These are phyloP conservation scores for Eimeria tenella DNA, from an alignment of 169 alveolate species.

Conservation along the genomic window DNA sequence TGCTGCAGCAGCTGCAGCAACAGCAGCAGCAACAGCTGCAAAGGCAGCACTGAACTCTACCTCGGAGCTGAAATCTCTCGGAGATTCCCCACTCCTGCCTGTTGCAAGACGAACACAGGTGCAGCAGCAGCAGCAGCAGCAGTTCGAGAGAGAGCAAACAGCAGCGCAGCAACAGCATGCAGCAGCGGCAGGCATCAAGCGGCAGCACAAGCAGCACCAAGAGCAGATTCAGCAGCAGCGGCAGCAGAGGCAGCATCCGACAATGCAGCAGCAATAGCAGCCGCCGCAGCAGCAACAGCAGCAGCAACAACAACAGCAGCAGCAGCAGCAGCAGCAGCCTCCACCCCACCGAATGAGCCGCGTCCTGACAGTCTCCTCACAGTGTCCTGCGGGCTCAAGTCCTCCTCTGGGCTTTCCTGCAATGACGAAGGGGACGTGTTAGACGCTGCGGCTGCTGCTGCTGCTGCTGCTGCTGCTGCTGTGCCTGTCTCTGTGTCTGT, in stretches of 20 bases:
- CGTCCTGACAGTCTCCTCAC: not conserved
- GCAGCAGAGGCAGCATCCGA: not conserved
- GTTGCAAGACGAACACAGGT: not conserved
- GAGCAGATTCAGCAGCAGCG: constrained; percentile 17
- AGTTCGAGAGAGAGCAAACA: not conserved
- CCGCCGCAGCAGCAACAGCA: constrained; percentile 13
- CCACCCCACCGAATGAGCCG: not conserved
- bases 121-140: too few species aligned
- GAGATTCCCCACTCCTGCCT: not conserved
- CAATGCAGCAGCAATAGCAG: not conserved
- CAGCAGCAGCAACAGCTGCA: too few species aligned
- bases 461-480: constrained; percentile 5
- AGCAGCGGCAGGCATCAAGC: too few species aligned
- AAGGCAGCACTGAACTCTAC: not conserved
- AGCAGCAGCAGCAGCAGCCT: constrained; percentile 22
- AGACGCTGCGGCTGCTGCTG: not conserved
- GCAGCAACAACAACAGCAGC: constrained; percentile 10
- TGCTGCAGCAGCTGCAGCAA: too few species aligned
- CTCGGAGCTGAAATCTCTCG: not conserved
- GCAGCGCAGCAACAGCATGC: not conserved
- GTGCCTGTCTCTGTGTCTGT: not conserved
- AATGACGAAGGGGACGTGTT: too few species aligned
- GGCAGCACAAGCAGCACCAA: not conserved
- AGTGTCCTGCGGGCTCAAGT: not conserved
- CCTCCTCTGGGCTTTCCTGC: not conserved